phyloP scores from a whole-genome alignment of 1,284 basidiomycete species.

The Ustilago bromivora region DNA sequence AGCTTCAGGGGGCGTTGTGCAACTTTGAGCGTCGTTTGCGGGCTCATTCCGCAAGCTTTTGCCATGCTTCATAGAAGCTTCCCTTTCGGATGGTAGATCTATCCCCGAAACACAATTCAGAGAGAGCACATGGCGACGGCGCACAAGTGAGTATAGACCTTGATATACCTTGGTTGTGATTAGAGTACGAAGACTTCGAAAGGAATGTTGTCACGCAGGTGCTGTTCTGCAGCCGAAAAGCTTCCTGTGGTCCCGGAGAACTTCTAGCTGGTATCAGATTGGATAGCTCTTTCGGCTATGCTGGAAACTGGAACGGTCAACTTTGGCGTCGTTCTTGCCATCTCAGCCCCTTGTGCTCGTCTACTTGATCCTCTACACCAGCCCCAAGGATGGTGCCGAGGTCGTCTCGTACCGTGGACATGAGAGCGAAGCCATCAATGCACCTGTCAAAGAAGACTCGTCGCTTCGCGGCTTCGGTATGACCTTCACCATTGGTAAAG shows the following conservation, averaged over 20 bases:
- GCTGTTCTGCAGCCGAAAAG: background rate
- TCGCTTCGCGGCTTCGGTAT: conserved; percentile 74
- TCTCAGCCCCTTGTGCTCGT: background rate
- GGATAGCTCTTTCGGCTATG: background rate
- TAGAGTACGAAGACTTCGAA: background rate
- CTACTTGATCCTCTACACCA: conserved; percentile 83
- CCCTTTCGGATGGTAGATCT: background rate
- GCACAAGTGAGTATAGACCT: background rate
- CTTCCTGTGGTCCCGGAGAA: background rate
- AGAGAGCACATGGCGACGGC: background rate
- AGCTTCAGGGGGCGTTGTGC: background rate
- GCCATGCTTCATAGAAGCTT: background rate
- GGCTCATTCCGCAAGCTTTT: conserved; percentile 7
- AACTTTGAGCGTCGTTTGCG: conserved; percentile 12
- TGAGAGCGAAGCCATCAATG: conserved; percentile 50
- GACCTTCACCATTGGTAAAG: conserved; percentile 60
- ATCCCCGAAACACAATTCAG: background rate
- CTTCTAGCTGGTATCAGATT: conserved; percentile 8
- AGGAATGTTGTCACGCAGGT: background rate
- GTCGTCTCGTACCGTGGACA: conserved; percentile 47
- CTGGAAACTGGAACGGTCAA: background rate
- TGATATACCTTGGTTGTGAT: background rate
- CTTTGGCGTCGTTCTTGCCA: background rate
- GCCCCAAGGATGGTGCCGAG: conserved; percentile 61
- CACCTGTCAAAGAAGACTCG: conserved; percentile 44